These are phyloP conservation scores for Hypoxylon sp. DNA, from an alignment of 2,329 filamentous ascomycete species.

Conservation along the genomic window DNA sequence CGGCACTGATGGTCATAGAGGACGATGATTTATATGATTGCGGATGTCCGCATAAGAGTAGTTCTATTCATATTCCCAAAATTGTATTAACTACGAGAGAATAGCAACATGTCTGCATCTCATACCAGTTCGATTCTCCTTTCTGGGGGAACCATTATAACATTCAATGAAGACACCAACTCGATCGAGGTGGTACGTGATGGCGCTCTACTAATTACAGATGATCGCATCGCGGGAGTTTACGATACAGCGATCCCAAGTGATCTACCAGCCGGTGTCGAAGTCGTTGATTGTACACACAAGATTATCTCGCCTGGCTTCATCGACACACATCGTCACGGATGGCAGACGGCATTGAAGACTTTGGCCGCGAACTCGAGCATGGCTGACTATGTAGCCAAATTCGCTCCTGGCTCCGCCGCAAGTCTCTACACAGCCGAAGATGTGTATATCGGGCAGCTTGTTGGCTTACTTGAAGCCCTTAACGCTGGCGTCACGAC, in stretches of 20 bases:
- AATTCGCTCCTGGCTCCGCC: constrained; percentile 50
- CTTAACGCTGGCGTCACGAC: constrained; percentile 64
- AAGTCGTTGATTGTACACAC: constrained; percentile 57
- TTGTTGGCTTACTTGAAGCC: constrained; percentile 58
- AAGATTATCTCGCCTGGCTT: constrained; percentile 65
- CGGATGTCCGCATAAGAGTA: too few relatives aligned
- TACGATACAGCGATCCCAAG: constrained; percentile 37
- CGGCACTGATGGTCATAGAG: too few relatives aligned
- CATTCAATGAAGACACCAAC: constrained; percentile 40
- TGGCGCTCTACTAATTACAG: constrained; percentile 47
- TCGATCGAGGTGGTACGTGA: constrained; percentile 42
- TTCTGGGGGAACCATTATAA: constrained; percentile 44
- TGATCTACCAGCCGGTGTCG: constrained; percentile 43
- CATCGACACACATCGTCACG: constrained; percentile 64
- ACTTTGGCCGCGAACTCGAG: constrained; percentile 61
- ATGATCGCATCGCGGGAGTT: constrained; percentile 47
- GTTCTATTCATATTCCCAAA: too few relatives aligned
- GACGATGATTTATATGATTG: too few relatives aligned
- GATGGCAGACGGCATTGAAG: constrained; percentile 64
- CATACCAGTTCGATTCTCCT: constrained; percentile 39
- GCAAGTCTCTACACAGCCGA: constrained; percentile 49
- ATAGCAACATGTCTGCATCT: constrained; percentile 11
- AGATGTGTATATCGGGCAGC: constrained; percentile 57
- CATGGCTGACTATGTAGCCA: constrained; percentile 57
- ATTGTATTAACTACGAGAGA: not conserved